Evolutionary conservation across 495 filamentous ascomycete genomes (phyloP), one percentile per base, ranked within the genome.

Genomic region (Penicillium ochrochloron): DNA sequence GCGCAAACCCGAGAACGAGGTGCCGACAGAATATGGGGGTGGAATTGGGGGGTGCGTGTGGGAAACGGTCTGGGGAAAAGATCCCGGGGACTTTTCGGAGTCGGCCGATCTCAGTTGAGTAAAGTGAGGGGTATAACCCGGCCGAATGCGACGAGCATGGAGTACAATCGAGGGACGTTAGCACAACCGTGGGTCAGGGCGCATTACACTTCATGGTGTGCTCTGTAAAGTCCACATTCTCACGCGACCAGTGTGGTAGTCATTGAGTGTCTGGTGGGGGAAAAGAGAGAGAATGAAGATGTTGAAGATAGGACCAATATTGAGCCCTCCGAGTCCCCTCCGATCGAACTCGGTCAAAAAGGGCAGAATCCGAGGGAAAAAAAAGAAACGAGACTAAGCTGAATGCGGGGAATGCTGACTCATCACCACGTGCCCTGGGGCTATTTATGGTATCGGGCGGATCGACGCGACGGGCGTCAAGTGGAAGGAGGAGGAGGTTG

Each of bases 111-210:
- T 61, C 57, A 63, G 71, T 55, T 62, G 48, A 35, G 46, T 41
- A 61, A 56, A 62, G 58, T 72, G 71, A 74, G 71, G 71, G 71
- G 69, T 72, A 68, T 27, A 23, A 70, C 39, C 48, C 62, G 69
- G 69, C 69, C 65, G 70, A 66, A 52, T 70, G 70, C 65, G 65
- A 69, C 50, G 39, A 34, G 57, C 60, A 64, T 67, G 10, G 57
- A 64, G 41, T 17, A 27, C 42, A 21, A 44, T 48, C 51, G 44
- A 42, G 63, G 39, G 29, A 39, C 29, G n/a, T 55, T 59, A 35
- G 39, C 44, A 48, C 57, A 56, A 55, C 63, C 63, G 60, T 64
- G 59, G 46, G 25, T 66, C 35, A 42, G 4, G 44, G 41, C 12
- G 31, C 3, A 35, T 48, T 64, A 62, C 53, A 64, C 37, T 64